Evolutionary conservation across 2,329 filamentous ascomycete species (phyloP), one percentile per base, ranked within the genome.

Genomic region (Pyrenophora seminiperda): DNA sequence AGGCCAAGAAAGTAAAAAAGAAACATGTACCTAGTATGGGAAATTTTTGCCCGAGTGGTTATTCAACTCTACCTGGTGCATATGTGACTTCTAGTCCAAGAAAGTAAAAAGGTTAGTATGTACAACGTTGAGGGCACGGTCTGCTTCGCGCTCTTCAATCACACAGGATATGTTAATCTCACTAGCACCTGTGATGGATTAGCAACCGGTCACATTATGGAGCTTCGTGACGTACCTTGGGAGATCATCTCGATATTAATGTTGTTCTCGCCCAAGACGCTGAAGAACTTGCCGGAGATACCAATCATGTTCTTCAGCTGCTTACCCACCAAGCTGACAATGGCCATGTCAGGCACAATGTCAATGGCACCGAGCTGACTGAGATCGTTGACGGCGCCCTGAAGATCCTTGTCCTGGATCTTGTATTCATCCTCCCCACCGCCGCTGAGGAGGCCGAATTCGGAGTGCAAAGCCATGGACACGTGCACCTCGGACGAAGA

Each of bases 231-330:
- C 80, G 67, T 80, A 93, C 94, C 94, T 78, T 99, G 94, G 18
- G 91, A 96, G 62, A 99, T 99, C 94, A 99, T 99, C 77, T 99
- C 94, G 63, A 99, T 91, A 72, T 99, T 99, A 69, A 99, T 87
- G 64, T 90, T 89, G 72, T 96, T 89, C 70, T 97, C 90, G 34
- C 94, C 94, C 14, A 99, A 79, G 1, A 92, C 95, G 39, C 89
- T 90, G 75, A 99, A 97, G 89, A 99, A 97, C 63, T 84, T 86
- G 20, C 94, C 94, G 6, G 90, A 90, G 56, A 99, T 91, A 55
- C 94, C 94, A 48, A 79, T 74, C 91, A 97, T 97, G 74, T 96
- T 94, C 79, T 96, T 96, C 87, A 99, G 90, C 75, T 97, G 91
- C 53, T 90, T 90, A 40, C 94, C 94, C 0, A 99, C 93, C 43